Evolutionary conservation across 2,329 filamentous ascomycete species (phyloP).

Genomic region (Pyrenochaeta sp.): DNA sequence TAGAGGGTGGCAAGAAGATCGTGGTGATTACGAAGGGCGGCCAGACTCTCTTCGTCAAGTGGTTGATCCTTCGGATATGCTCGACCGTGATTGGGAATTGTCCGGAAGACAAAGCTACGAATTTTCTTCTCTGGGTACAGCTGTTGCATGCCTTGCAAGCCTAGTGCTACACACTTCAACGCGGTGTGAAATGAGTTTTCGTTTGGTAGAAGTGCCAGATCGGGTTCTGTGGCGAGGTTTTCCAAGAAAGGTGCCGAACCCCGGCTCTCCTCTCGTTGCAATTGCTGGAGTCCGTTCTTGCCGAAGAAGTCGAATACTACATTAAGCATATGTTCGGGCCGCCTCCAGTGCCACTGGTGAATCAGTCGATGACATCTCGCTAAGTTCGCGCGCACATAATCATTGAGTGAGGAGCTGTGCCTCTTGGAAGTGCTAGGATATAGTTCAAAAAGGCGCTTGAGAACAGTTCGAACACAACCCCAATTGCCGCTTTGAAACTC

Average conservation of each 20-base stretch:
- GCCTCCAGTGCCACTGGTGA: constrained; percentile 63
- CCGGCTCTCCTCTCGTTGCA: constrained; percentile 59
- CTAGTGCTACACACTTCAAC: constrained; percentile 63
- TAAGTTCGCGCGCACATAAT: constrained; percentile 61
- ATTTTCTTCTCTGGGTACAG: constrained; percentile 62
- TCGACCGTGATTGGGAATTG: constrained; percentile 68
- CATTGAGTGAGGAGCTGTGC: constrained; percentile 57
- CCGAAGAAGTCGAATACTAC: constrained; percentile 68
- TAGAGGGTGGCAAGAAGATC: constrained; percentile 68
- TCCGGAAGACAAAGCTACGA: constrained; percentile 63
- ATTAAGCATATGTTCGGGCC: constrained; percentile 62
- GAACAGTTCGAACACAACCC: constrained; percentile 55
- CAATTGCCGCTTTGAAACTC: constrained; percentile 57
- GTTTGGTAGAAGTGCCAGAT: constrained; percentile 53
- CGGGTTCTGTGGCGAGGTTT: constrained; percentile 53
- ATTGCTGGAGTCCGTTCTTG: constrained; percentile 58
- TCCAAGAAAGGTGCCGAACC: constrained; percentile 64
- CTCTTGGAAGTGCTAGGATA: constrained; percentile 53
- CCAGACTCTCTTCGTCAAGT: constrained; percentile 61
- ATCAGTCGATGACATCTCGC: constrained; percentile 62
- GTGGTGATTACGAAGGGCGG: constrained; percentile 67
- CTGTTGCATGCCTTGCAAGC: constrained; percentile 56
- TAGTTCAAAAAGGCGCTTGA: constrained; percentile 56
- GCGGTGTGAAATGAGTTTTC: constrained; percentile 67
- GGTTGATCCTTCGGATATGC: constrained; percentile 65